Conservation (phyloP, 805 yeast genomes). For the Suhomyces xylopsoci region DNA sequence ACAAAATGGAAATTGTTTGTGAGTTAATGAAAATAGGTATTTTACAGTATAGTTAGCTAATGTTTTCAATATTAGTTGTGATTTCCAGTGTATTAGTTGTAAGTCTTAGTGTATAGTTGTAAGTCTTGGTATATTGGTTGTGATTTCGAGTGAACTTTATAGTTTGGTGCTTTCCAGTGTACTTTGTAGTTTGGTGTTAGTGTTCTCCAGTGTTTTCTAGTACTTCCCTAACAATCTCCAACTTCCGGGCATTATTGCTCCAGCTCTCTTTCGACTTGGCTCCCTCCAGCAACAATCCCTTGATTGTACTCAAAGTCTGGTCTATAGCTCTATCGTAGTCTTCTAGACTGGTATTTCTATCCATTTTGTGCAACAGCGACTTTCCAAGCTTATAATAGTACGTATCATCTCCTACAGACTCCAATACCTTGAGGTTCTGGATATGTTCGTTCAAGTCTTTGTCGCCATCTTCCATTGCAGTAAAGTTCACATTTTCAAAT, state of each 20-base stretch:
- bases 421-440: conserved; percentile 19
- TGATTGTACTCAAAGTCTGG: conserved; percentile 21
- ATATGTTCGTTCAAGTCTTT: conserved; percentile 21
- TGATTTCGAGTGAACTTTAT: no score
- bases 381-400: conserved; percentile 24
- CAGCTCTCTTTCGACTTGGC: conserved; percentile 32
- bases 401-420: conserved; percentile 15
- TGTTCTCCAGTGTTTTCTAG: conserved; percentile 5
- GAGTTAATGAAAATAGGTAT: no score
- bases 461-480: no score
- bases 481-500: conserved; percentile 18
- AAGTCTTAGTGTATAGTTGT: no score
- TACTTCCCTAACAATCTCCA: conserved; percentile 26
- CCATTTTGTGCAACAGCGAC: conserved; percentile 19
- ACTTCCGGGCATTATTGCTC: conserved; percentile 30
- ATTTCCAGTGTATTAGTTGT: no score
- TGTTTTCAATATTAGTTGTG: no score
- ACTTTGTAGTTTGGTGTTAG: no score
- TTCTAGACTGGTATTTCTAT: conserved; percentile 15
- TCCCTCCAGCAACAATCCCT: conserved; percentile 29
- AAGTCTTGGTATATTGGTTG: no score
- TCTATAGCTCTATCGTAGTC: conserved; percentile 33
- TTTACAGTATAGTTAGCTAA: no score
- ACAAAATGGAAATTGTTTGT: no score
- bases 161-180: no score